Evolutionary conservation across 1,139 yeast genomes (phyloP).

Genomic region (Pichia sp.): DNA sequence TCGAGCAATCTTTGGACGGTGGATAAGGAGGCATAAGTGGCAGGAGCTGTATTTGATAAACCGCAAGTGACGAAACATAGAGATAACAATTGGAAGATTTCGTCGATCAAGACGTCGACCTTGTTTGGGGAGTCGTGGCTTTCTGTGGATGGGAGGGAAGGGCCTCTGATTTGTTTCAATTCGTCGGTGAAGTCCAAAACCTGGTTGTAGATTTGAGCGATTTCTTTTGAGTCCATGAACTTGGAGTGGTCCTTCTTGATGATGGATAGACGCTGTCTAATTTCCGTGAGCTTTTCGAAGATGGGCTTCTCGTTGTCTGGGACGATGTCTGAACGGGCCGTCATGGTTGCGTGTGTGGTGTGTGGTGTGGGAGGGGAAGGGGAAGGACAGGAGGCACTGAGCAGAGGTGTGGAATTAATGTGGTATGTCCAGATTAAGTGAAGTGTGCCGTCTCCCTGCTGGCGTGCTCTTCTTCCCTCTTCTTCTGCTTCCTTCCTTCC

Average conservation of each 20-base stretch:
- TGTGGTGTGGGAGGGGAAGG: too few species aligned
- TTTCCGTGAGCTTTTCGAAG: constrained; percentile 45
- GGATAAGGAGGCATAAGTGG: constrained; percentile 84
- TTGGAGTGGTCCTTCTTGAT: constrained; percentile 64
- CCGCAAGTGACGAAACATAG: constrained; percentile 91
- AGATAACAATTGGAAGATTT: constrained; percentile 82
- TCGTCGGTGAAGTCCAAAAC: constrained; percentile 37
- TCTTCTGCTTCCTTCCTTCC: neutral
- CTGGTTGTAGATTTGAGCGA: constrained; percentile 41
- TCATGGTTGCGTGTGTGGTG: constrained; percentile 8
- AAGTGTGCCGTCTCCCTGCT: too few species aligned
- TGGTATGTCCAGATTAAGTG: too few species aligned
- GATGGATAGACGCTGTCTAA: constrained; percentile 50
- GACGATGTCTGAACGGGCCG: constrained; percentile 29
- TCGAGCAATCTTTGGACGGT: constrained; percentile 81
- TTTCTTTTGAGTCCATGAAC: constrained; percentile 64
- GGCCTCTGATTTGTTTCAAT: constrained; percentile 33
- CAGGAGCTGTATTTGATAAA: constrained; percentile 84
- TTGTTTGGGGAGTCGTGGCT: constrained; percentile 24
- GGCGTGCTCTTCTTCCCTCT: neutral
- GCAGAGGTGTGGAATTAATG: too few species aligned
- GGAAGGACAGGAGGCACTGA: too few species aligned
- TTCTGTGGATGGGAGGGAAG: neutral
- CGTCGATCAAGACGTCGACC: constrained; percentile 79
- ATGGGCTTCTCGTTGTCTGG: constrained; percentile 55